Base-by-base conservation (phyloP, 805 yeast species). In the Wickerhamomyces strasburgensis region DNA sequence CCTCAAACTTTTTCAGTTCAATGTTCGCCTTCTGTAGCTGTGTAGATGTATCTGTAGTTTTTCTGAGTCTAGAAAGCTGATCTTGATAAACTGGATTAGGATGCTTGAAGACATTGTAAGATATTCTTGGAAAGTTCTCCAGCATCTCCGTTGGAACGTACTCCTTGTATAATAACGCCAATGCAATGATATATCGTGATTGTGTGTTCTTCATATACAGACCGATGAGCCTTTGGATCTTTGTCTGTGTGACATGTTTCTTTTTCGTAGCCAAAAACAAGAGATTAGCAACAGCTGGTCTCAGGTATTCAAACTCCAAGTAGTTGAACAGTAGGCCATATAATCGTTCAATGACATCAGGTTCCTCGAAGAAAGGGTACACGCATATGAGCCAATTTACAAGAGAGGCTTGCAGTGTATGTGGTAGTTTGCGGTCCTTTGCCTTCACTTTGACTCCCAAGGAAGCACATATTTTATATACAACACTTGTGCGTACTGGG, bases 371-470 rank as follows among this genome's bases (percentile, higher is more conserved):
- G 19, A 53, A 44, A 2, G 60, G 41, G 31, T 48, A 52, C 0
- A 61, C 54, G 11, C 54, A 57, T 2, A 61, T 56, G 16, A 66
- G 35, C 71, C 71, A 66, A 23, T 49, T 51, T 16, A 58, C 42
- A 1, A 64, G 36, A 0, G 47, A 41, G 1, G 39, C 36, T 36
- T 65, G 70, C 0, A 63, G 14, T 2, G 37, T 40, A 14, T 33
- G 38, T 2, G 61, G 35, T 0, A 28, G 40, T 33, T 35, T 43
- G 17, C 52, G 43, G 7, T 46, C 51, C 39, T 51, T 38, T 11
- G 40, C 27, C 24, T 42, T 31, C 9, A 62, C 39, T 17, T 48
- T 41, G 4, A 54, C 51, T 1, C 70, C 68, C 3, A 65, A 35
- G 18, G 54, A 44, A 14, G 55, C 53, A 9, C 60, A 39, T 2